Evolutionary conservation across 345 rosid species (phyloP), one percentile per base, ranked within the genome.

Genomic region (Zanthoxylum bungeanum): DNA sequence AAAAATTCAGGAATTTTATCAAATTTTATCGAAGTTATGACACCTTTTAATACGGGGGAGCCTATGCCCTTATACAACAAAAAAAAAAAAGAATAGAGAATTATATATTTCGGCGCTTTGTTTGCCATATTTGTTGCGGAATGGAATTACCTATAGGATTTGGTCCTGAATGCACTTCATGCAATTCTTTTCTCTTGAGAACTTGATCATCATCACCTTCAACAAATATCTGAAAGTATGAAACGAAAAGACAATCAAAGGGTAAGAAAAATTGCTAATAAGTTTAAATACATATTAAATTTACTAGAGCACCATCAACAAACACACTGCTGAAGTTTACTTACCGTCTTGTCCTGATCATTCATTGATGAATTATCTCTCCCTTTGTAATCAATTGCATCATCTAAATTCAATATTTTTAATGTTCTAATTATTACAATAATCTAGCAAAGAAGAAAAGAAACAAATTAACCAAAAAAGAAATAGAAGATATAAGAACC

Each of bases 81-180:
- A 33, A 44, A 3, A 27, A 36, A 42, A 53, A 40, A 25, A 57
- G 50, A 59, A 25, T n/a, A 51, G 28, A 9, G 51, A 72, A 62
- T 51, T 33, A 69, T 12, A 56, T 68, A 36, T 25, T 64, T 70
- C 36, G 34, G 4, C 22, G 40, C 62, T 47, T 53, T 0, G 50
- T 66, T 70, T 31, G 46, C 71, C 63, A 59, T 62, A 53, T 75
- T 17, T 47, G 70, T 68, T 7, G 68, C 1, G 82, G 82, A 57
- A 58, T 19, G 46, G 74, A 66, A 63, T 79, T 79, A 40, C 82
- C 66, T 4, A 75, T 71, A 7, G 79, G 82, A 72, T 79, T 79
- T 1, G 79, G 70, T 58, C 82, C 82, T 61, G 82, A 79, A 67
- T 79, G 79, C 2, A 79, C 82, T 79, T 79, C 79, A 67, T 79